Base-by-base conservation (phyloP, 371 early-diverging fungal genomes). In the Rhizopus microsporus region DNA sequence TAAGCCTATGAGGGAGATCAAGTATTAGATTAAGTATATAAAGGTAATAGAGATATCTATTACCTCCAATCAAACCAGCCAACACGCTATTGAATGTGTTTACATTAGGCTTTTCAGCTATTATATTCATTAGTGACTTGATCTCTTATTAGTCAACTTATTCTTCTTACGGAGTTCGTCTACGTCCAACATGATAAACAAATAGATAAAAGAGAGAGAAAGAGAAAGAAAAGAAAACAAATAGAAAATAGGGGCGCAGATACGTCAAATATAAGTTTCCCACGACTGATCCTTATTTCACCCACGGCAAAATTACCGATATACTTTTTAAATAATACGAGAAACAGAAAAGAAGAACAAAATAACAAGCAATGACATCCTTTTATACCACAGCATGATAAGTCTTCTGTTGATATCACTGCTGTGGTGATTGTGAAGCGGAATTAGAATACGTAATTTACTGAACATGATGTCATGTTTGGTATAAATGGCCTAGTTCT, bases 51-150 rank as follows among this genome's bases (percentile, higher is more conserved):
- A 17, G 2, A 13, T 40, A 54, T 37, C 12, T 7, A 9, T 34
- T 76, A 82, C 86, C 87, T 56, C 82, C 87, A 54, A 80, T 67
- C 54, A 82, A 72, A 8, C 87, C 87, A 40, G 87, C 75, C 34
- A 79, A 53, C 47, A 83, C 82, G 49, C 77, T 82, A 38, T 78
- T 59, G 39, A 75, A 60, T 51, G 79, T 80, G 51, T 73, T 72
- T 31, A 67, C 57, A 38, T 69, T 74, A 30, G 63, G 66, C 42
- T 69, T 73, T 67, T 68, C 71, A 56, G 74, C 74, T 69, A 54
- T 23, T 30, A 53, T 51, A 31, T 5, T 17, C 6, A 23, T 23
- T 30, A 42, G 15, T 23, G 29, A 38, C 30, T 13, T 29, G 15
- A 46, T 43, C 29, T 30, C 43, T 48, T 34, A 23, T 3, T 3